Base-by-base conservation (phyloP, 805 yeast species). In the Kazachstania kunashirensis region DNA sequence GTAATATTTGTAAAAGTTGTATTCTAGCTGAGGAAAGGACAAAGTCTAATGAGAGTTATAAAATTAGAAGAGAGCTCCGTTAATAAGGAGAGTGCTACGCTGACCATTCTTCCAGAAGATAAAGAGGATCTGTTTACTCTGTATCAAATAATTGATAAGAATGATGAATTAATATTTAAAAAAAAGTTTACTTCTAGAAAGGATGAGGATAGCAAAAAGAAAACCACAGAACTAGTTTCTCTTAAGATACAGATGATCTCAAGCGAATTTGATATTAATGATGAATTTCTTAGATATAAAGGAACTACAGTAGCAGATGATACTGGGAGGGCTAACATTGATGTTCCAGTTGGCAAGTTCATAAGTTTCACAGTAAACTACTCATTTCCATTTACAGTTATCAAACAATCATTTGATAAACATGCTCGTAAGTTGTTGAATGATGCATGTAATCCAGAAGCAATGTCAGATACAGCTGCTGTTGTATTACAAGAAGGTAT, bases 401-500 rank as follows among this genome's bases (percentile, higher is more conserved):
- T 68, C 44, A 92, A 89, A 52, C 71, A 73, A 16, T 82, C 75
- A 37, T 86, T 94, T 88, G 96, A 89, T 57, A 70, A 75, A 29
- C 66, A 78, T 35, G 73, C 82, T 11, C 68, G 76, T 41, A 77
- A 74, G 23, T 62, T 80, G 14, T 64, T 86, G 6, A 66, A 73
- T 12, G 78, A 81, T 33, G 75, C 95, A 2, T 75, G 85, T 33
- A 75, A 83, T 17, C 69, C 83, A 13, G 95, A 79, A 39, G 70
- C 73, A 26, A 79, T 78, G 52, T 94, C 96, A 0, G 97, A 89
- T 50, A 73, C 89, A 15, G 98, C 95, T 3, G 97, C 97, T 1
- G 77, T 92, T 17, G 94, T 88, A 0, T 60, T 92, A 49, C 86
- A 89, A 59, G 96, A 92, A 51, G 98, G 97, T 15, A 74, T 92